These are phyloP conservation scores for Geotrichum fermentans DNA, from an alignment of 1,139 yeast species.

Conservation along the genomic window DNA sequence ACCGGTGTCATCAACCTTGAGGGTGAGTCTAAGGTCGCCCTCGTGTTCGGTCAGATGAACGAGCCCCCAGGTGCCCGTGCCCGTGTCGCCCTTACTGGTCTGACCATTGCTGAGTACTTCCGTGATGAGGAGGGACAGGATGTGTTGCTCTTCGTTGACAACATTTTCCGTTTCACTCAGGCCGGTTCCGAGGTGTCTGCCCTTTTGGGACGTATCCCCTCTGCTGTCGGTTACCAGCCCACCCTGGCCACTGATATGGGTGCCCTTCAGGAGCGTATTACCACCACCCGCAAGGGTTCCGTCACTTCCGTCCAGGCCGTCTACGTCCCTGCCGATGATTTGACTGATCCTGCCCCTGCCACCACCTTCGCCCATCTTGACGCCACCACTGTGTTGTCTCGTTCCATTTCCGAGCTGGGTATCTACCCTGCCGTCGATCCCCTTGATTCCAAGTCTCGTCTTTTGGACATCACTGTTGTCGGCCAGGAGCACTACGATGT, in stretches of 20 bases:
- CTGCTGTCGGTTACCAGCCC: constrained; percentile 99
- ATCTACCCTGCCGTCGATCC: constrained; percentile 99
- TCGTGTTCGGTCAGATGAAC: constrained; percentile 99
- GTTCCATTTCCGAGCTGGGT: constrained; percentile 99
- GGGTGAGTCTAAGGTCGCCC: constrained; percentile 99
- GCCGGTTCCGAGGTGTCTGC: constrained; percentile 99
- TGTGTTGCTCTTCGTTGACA: constrained; percentile 98
- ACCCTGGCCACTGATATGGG: constrained; percentile 99
- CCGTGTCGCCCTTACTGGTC: constrained; percentile 99
- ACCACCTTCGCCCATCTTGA: constrained; percentile 99
- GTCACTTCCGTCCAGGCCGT: constrained; percentile 99
- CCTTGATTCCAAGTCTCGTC: constrained; percentile 98
- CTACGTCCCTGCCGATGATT: constrained; percentile 99
- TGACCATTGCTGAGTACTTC: constrained; percentile 99
- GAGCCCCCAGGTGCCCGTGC: constrained; percentile 99
- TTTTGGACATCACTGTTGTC: constrained; percentile 92
- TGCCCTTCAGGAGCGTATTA: constrained; percentile 98
- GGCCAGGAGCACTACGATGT: constrained; percentile 98
- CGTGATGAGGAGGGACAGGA: constrained; percentile 99
- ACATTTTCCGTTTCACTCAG: constrained; percentile 99
- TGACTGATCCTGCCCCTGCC: constrained; percentile 99
- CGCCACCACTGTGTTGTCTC: constrained; percentile 98
- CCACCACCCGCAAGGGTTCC: constrained; percentile 99
- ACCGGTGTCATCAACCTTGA: constrained; percentile 99
- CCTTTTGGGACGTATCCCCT: constrained; percentile 99